phyloP scores from a whole-genome alignment of 2,329 filamentous ascomycete species.

The Diaporthe citri region DNA sequence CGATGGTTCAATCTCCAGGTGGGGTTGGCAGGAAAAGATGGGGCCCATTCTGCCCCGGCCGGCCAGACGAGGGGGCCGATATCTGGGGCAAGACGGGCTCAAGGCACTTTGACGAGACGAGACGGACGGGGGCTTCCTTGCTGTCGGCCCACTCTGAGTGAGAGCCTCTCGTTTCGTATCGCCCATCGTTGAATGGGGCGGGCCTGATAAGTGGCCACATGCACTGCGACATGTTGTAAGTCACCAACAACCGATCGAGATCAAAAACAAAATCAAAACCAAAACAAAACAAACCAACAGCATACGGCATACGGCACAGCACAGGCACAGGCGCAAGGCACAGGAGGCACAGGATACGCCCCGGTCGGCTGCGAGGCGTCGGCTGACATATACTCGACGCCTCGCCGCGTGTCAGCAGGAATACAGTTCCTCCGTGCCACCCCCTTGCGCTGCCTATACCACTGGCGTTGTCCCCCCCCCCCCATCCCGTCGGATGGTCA shows the following conservation, averaged over 20 bases:
- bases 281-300: neutral
- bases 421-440: constrained; percentile 29
- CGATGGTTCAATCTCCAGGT: constrained; percentile 25
- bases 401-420: constrained; percentile 25
- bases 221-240: constrained; percentile 5
- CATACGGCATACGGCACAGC: neutral
- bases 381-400: constrained; percentile 29
- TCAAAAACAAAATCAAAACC: constrained; percentile 3
- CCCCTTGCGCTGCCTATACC: constrained; percentile 3
- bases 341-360: neutral
- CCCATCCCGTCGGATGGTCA: constrained; percentile 3
- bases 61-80: neutral
- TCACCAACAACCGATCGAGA: constrained; percentile 2
- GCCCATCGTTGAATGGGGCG: constrained; percentile 1
- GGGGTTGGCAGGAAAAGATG: constrained; percentile 14
- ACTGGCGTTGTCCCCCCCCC: neutral
- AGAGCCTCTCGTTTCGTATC: constrained; percentile 8
- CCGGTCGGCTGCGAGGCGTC: constrained; percentile 10
- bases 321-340: neutral
- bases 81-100: constrained; percentile 10
- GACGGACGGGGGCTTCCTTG: neutral
- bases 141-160: neutral
- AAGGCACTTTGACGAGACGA: constrained; percentile 1
- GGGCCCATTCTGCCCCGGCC: neutral
- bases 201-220: constrained; percentile 9